phyloP scores from a whole-genome alignment of 257 asterid genomes.

The Plantago ovata region DNA sequence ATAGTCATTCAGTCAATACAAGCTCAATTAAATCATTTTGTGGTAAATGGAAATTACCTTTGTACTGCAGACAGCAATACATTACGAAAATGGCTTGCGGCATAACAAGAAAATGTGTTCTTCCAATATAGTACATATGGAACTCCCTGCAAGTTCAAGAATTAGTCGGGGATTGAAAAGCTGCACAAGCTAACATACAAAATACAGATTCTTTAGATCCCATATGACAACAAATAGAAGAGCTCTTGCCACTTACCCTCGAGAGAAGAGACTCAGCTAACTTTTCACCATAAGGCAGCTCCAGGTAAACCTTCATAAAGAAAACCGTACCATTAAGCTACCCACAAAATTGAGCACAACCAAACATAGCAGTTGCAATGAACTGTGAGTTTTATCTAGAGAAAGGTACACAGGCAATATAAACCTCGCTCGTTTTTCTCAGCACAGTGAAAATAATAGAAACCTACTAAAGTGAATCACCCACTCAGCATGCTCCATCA shows the following conservation, averaged over 20 bases:
- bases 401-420: neutral
- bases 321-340: slow-evolving; percentile 21
- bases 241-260: slow-evolving; percentile 47
- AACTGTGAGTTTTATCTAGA: neutral
- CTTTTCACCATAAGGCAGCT: slow-evolving; percentile 70
- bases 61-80: slow-evolving; percentile 77
- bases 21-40: slow-evolving; percentile 4
- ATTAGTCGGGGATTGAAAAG: slow-evolving; percentile 19
- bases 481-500: too few relatives aligned
- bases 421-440: too few relatives aligned
- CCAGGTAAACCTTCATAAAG: slow-evolving; percentile 80
- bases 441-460: too few relatives aligned
- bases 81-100: slow-evolving; percentile 78
- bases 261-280: slow-evolving; percentile 82
- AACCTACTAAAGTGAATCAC: too few relatives aligned
- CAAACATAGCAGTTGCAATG: neutral
- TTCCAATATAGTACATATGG: slow-evolving; percentile 86
- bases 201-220: neutral
- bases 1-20: slow-evolving; percentile 5
- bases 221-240: slow-evolving; percentile 13
- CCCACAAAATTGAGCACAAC: neutral
- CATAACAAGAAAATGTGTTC: slow-evolving; percentile 54
- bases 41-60: slow-evolving; percentile 43
- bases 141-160: slow-evolving; percentile 60
- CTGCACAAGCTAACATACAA: slow-evolving; percentile 16